Base-by-base conservation (phyloP, 23 red algal genomes). In the Cyanidiococcus yangmingshanensis region DNA sequence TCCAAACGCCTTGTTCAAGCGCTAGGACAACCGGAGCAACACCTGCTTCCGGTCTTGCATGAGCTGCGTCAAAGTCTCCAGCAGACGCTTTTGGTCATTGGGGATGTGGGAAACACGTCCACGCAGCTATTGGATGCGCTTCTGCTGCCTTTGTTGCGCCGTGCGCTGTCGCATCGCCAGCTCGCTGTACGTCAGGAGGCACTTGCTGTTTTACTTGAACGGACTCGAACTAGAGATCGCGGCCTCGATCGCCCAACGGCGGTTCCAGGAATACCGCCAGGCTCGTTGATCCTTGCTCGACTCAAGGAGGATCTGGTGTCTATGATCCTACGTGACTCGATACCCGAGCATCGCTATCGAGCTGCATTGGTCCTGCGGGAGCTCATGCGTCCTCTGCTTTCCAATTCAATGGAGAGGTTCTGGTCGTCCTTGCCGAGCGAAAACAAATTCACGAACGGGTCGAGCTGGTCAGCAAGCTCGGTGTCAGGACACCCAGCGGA, bases 1-100 rank as follows among this genome's bases (percentile, higher is more conserved):
- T 54, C 45, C 7, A 54, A 54, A 21, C 45, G 45, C 21, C 45
- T 95, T 45, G 39, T 89, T 1, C 76, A 95, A 33, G 75, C 79
- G 18, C 16, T 87, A 38, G 79, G 75, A 63, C 37, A 79, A 0
- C 37, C 74, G 32, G 82, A 71, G 27, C 63, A 35, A 7, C 27
- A 71, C 32, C 63, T 71, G 63, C 63, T 35, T 7, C 32, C 63
- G 12, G 63, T 35, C 16, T 29, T 71, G 7, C 45, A 54, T 21
- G 45, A 54, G 45, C 21, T 54, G 45, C 45, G 45, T 7, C 45
- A 21, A 54, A 21, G 21, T 7, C 45, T 54, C 12, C 45, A 54
- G 21, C 45, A 21, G 45, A 54, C 45, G 12, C 45, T 54, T 21
- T 15, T 54, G 45, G 12, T 54, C 12, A 54, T 7, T 21, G 45